Conservation (phyloP, 148 eudicot genomes). For the Rhododendron molle region DNA sequence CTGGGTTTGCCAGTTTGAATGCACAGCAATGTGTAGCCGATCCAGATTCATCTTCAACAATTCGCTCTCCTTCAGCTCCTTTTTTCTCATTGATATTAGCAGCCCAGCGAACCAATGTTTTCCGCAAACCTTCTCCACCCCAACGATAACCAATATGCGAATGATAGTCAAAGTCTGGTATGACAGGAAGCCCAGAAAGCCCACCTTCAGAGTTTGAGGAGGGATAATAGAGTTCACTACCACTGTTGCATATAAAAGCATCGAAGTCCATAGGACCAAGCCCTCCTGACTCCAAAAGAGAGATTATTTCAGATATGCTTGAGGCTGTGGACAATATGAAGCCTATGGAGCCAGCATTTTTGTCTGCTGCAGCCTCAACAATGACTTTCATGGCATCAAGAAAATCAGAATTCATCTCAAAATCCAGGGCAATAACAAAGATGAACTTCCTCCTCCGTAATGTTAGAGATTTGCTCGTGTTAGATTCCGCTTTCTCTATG, state of each 20-base stretch:
- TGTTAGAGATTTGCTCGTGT: slow-evolving; percentile 44
- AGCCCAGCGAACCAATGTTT: slow-evolving; percentile 80
- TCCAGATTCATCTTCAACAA: slow-evolving; percentile 57
- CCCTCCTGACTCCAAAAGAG: slow-evolving; percentile 54
- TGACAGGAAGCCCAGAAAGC: slow-evolving; percentile 29
- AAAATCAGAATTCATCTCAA: slow-evolving; percentile 36
- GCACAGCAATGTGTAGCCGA: slow-evolving; percentile 74
- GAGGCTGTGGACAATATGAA: slow-evolving; percentile 74
- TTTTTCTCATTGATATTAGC: slow-evolving; percentile 43
- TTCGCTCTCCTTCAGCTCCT: slow-evolving; percentile 43
- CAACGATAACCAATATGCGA: slow-evolving; percentile 75
- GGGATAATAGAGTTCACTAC: slow-evolving; percentile 77
- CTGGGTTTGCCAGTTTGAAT: slow-evolving; percentile 60
- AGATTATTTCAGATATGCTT: slow-evolving; percentile 55
- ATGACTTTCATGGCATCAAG: slow-evolving; percentile 42
- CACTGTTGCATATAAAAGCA: slow-evolving; percentile 87
- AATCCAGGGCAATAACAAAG: slow-evolving; percentile 68
- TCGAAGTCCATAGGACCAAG: slow-evolving; percentile 70
- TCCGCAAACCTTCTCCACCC: slow-evolving; percentile 88
- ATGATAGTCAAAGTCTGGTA: slow-evolving; percentile 59
- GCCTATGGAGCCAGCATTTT: slow-evolving; percentile 58
- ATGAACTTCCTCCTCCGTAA: slow-evolving; percentile 59
- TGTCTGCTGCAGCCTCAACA: slow-evolving; percentile 44
- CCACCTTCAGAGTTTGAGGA: slow-evolving; percentile 51
- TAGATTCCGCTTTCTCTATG: slow-evolving; percentile 43